Conservation (phyloP, 148 eudicot species). For the Fallopia convolvulus region DNA sequence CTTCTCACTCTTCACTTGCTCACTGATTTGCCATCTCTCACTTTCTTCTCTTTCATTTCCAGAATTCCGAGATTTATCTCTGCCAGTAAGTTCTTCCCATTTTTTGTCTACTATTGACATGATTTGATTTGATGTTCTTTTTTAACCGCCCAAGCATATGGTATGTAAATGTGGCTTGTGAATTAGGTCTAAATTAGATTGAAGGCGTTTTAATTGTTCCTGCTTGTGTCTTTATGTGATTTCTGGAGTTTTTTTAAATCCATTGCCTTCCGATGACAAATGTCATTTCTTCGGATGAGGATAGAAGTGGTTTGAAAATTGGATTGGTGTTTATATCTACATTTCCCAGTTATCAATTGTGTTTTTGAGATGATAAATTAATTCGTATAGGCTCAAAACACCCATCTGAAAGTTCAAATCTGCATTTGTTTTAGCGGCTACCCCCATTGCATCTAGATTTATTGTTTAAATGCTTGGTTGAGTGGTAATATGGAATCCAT, state of each 20-base stretch:
- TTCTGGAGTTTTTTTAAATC: not conserved
- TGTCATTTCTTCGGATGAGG: not conserved
- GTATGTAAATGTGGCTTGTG: not conserved
- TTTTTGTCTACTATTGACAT: not conserved
- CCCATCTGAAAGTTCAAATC: not conserved
- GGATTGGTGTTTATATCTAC: not conserved
- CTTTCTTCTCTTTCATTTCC: not conserved
- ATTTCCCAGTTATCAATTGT: not conserved
- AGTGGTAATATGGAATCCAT: not conserved
- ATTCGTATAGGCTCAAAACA: not conserved
- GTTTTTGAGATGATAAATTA: not conserved
- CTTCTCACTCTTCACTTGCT: not conserved
- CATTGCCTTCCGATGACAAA: not conserved
- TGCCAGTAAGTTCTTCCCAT: not conserved
- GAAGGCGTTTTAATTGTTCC: not conserved
- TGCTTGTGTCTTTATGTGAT: not conserved
- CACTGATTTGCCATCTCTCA: not conserved
- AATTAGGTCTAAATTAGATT: not conserved
- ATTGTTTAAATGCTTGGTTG: not conserved
- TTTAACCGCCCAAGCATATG: not conserved
- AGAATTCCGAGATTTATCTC: not conserved
- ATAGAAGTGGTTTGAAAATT: not conserved
- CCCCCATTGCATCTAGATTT: not conserved
- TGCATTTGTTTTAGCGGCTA: not conserved
- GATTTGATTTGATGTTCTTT: not conserved